Evolutionary conservation across 139 green algal genomes (phyloP), one percentile per base, ranked within the genome.

Genomic region (Choricystis sp.): DNA sequence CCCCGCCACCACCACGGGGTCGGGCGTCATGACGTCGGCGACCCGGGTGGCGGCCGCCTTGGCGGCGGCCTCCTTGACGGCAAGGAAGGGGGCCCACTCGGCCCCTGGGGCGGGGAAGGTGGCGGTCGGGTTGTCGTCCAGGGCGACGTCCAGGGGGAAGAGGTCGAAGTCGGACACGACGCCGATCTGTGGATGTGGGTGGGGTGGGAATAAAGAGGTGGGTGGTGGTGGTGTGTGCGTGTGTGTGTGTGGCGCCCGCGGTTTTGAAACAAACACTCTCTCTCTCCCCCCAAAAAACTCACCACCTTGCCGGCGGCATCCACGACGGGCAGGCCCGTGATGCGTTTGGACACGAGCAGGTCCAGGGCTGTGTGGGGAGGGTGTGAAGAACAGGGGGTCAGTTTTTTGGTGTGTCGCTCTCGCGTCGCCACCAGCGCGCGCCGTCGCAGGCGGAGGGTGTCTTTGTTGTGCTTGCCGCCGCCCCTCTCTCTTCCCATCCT

Each of bases 81-180:
- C 72, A 61, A 78, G 73, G 71, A 86, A 86, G 0, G 77, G 71
- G 63, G 82, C 55, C 63, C 70, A 75, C 19, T 75, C 59, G 22
- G 49, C 71, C 56, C 75, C 74, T 3, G 72, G 61, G 4, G 63
- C 63, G 23, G 81, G 81, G 64, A 87, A 87, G 20, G 85, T 77
- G 65, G 57, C 64, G 30, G 72, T 73, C 52, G 30, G 59, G 52
- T 61, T 29, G 2, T 56, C 1, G 49, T 23, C 29, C 60, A 22
- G 24, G n/a, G n/a, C n/a, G 19, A 68, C 69, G 63, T 91, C 83
- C 61, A 91, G 64, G 0, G 82, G 78, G 23, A 91, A 64, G 26
- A 91, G 66, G 63, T 91, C 84, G 30, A 82, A 91, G 74, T 91
- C 84, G 4, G 79, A 87, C 25, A 91, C 84, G 3, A 91, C 77